phyloP scores from a whole-genome alignment of 1,139 yeast genomes.

The Sugiyamaella sp. region DNA sequence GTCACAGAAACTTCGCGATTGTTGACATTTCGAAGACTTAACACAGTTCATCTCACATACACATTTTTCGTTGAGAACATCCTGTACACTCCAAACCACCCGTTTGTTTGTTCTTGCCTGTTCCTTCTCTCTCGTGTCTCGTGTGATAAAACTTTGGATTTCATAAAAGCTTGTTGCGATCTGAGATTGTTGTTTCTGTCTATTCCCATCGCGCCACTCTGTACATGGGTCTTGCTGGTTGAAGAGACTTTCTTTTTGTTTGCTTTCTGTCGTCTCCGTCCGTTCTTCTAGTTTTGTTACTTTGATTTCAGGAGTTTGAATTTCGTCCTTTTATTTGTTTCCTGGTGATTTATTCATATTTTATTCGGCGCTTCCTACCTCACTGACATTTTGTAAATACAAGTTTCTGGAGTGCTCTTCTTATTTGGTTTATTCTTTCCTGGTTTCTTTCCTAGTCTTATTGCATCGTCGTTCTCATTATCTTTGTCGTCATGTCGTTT shows the following conservation, averaged over 20 bases:
- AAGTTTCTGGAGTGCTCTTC: neutral
- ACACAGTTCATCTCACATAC: no score
- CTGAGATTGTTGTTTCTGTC: no score
- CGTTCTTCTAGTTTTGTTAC: neutral
- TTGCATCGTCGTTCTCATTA: neutral
- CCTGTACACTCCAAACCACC: no score
- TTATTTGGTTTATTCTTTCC: neutral
- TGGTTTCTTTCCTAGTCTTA: neutral
- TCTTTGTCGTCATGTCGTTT: conserved; percentile 16
- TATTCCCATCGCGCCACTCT: neutral
- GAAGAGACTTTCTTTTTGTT: neutral
- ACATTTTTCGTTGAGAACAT: no score
- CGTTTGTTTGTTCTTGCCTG: no score
- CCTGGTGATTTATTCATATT: neutral
- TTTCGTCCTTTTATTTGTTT: neutral
- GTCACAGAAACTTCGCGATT: neutral
- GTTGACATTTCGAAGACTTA: no score
- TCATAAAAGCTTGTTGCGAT: no score
- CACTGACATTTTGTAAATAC: conserved; percentile 5
- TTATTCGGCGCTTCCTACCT: neutral
- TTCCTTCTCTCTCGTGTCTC: no score
- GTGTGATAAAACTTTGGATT: no score
- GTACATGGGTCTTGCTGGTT: neutral
- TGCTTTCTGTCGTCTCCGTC: neutral
- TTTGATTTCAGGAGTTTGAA: neutral